Percentiles rank a stretch among this genome's conserved stretches.
Evolutionary conservation across 2,329 filamentous ascomycete genomes (phyloP).

Genomic region (Penicillium sclerotiorum): DNA sequence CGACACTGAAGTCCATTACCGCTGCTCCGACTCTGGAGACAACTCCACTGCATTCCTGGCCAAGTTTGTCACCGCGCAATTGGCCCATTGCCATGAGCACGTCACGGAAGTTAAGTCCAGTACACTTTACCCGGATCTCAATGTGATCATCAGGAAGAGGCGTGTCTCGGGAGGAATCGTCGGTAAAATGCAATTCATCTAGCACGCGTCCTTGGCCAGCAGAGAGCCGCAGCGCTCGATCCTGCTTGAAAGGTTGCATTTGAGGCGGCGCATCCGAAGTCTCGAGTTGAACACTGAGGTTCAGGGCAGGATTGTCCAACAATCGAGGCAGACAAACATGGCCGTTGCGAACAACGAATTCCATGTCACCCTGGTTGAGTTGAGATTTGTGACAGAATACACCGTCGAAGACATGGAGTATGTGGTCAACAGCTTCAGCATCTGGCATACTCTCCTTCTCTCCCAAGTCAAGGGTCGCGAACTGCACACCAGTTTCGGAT

Average conservation of each 20-base stretch:
- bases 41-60: constrained; percentile 45
- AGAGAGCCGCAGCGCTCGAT: constrained; percentile 24
- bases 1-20: constrained; percentile 34
- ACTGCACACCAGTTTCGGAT: constrained; percentile 25
- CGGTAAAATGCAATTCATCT: constrained; percentile 30
- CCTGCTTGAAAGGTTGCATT: constrained; percentile 26
- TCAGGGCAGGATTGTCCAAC: constrained; percentile 22
- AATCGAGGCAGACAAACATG: constrained; percentile 24
- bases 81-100: constrained; percentile 46
- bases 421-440: constrained; percentile 19
- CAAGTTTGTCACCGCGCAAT: constrained; percentile 30
- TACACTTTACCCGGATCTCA: constrained; percentile 24
- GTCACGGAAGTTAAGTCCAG: constrained; percentile 42
- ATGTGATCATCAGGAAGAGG: constrained; percentile 22
- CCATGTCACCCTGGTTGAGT: constrained; percentile 22
- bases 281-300: constrained; percentile 27
- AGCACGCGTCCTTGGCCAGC: constrained; percentile 20
- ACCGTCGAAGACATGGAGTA: constrained; percentile 21
- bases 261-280: constrained; percentile 22
- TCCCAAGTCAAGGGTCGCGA: constrained; percentile 24
- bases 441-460: constrained; percentile 20
- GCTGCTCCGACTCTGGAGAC: constrained; percentile 33
- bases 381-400: constrained; percentile 20
- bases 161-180: constrained; percentile 16
- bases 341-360: constrained; percentile 25